Percentiles rank a stretch among this genome's conserved stretches.
Conservation (phyloP, 345 rosid species). For the Rubroshorea leprosula region DNA sequence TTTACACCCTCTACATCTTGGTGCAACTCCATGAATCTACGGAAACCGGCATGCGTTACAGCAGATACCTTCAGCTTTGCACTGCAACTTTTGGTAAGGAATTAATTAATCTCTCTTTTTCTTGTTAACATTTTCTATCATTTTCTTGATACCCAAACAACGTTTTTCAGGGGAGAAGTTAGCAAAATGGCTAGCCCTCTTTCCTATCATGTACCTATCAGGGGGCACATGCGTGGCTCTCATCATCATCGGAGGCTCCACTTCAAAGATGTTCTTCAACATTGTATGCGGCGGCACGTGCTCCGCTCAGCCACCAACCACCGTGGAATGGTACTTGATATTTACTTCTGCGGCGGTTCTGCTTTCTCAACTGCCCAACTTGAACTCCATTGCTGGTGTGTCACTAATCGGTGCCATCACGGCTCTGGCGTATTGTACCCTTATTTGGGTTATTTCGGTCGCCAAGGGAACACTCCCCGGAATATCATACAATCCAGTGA, state of each 20-base stretch:
- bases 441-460: conserved; percentile 54
- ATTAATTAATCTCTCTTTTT: not conserved
- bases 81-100: conserved; percentile 52
- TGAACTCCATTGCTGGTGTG: conserved; percentile 58
- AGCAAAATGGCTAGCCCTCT: conserved; percentile 41
- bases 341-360: conserved; percentile 41
- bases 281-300: conserved; percentile 32
- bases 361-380: conserved; percentile 59
- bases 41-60: conserved; percentile 49
- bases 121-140: not conserved
- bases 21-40: conserved; percentile 76
- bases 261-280: conserved; percentile 27
- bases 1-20: conserved; percentile 59
- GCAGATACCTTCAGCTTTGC: conserved; percentile 65
- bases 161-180: conserved; percentile 36
- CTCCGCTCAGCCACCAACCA: conserved; percentile 32
- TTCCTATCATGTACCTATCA: conserved; percentile 59
- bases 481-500: conserved; percentile 36
- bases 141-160: not conserved
- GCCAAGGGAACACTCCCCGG: conserved; percentile 26
- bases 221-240: conserved; percentile 57
- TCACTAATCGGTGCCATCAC: conserved; percentile 50
- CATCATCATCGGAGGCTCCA: conserved; percentile 47
- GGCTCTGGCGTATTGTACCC: conserved; percentile 47
- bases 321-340: conserved; percentile 48